phyloP scores from a whole-genome alignment of 768 basidiomycete species.

The Termitomyces titanicus region DNA sequence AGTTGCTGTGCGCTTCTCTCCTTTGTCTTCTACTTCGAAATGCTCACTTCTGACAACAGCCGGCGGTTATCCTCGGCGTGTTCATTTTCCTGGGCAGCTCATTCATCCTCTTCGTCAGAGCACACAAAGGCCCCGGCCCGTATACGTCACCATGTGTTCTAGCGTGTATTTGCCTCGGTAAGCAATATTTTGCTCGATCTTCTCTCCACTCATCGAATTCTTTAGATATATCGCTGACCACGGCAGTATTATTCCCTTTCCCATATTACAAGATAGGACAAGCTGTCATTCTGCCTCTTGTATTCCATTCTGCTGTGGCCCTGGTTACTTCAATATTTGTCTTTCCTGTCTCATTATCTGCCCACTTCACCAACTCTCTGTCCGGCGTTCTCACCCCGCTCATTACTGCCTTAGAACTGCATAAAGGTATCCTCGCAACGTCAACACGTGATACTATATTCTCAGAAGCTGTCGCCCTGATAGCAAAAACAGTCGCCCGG shows the following conservation, averaged over 20 bases:
- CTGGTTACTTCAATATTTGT: constrained; percentile 48
- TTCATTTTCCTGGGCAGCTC: constrained; percentile 63
- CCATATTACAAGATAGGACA: constrained; percentile 58
- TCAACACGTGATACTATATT: constrained; percentile 41
- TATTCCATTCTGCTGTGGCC: constrained; percentile 55
- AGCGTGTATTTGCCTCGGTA: constrained; percentile 58
- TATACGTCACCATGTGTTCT: constrained; percentile 54
- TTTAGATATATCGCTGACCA: constrained; percentile 56
- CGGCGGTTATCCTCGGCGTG: constrained; percentile 53
- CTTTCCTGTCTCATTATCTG: constrained; percentile 63
- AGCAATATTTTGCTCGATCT: constrained; percentile 9
- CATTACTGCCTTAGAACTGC: constrained; percentile 38
- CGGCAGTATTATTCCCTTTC: constrained; percentile 59
- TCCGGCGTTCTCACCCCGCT: constrained; percentile 47
- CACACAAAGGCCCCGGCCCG: constrained; percentile 59
- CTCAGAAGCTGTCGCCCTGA: constrained; percentile 20
- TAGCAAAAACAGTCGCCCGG: constrained; percentile 29
- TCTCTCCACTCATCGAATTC: neutral
- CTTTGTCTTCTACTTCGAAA: neutral
- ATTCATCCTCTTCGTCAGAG: constrained; percentile 57
- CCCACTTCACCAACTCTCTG: constrained; percentile 51
- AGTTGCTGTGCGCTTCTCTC: constrained; percentile 27
- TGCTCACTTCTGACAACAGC: constrained; percentile 26
- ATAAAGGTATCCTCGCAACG: constrained; percentile 41
- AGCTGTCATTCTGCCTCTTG: constrained; percentile 51